These are phyloP conservation scores for Posidonia oceanica DNA, from an alignment of 116 monocot genomes.

Conservation along the genomic window DNA sequence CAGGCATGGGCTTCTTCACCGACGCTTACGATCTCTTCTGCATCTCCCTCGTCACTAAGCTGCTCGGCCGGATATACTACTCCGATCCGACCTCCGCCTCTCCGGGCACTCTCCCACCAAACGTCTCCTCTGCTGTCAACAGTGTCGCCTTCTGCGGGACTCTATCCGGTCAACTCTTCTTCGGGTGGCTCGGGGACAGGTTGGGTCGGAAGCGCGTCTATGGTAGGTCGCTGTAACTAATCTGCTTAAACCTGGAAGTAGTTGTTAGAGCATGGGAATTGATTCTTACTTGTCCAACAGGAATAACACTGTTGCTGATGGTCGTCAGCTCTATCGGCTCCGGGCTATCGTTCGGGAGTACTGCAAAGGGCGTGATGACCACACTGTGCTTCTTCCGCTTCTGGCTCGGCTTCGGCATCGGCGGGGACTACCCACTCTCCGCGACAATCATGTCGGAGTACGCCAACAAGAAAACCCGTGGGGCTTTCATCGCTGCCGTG, in stretches of 20 bases:
- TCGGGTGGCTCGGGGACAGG: slow-evolving; percentile 65
- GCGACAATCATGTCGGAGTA: slow-evolving; percentile 90
- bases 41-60: too few relatives aligned
- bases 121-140: too few relatives aligned
- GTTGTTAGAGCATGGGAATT: not conserved
- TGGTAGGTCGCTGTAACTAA: not conserved
- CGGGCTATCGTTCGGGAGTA: slow-evolving; percentile 22
- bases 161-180: too few relatives aligned
- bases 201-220: slow-evolving; percentile 22
- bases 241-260: not conserved
- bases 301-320: slow-evolving; percentile 20
- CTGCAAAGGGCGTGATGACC: slow-evolving; percentile 8
- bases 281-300: not conserved
- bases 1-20: too few relatives aligned
- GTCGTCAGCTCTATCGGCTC: slow-evolving; percentile 19
- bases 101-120: too few relatives aligned
- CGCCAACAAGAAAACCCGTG: slow-evolving; percentile 79
- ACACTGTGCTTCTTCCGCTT: slow-evolving; percentile 80
- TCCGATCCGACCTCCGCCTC: too few relatives aligned
- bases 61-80: too few relatives aligned
- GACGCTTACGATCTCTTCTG: too few relatives aligned
- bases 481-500: slow-evolving; percentile 74
- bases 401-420: slow-evolving; percentile 85
- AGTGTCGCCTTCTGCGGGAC: too few relatives aligned
- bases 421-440: slow-evolving; percentile 81